phyloP scores from a whole-genome alignment of 306 rosid genomes.

The Alnus rubra region DNA sequence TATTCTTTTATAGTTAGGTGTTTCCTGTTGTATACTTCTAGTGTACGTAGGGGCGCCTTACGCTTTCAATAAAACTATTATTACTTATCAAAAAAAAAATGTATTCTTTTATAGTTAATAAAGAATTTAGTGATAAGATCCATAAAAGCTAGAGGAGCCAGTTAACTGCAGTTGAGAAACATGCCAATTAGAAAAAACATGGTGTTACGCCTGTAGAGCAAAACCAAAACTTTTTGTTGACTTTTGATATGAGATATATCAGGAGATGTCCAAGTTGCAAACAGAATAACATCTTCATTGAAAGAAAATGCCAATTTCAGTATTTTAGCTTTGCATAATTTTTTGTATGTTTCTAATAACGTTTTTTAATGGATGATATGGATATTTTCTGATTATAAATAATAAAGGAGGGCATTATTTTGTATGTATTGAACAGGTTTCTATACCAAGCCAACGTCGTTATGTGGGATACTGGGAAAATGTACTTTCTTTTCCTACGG shows the following conservation, averaged over 20 bases:
- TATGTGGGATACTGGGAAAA: constrained; percentile 71
- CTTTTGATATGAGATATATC: background rate
- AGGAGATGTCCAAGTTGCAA: constrained; percentile 3
- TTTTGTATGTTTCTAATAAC: background rate
- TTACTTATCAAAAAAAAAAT: too few species aligned
- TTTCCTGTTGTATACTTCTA: too few species aligned
- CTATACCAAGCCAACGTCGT: constrained; percentile 97
- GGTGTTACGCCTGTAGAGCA: background rate
- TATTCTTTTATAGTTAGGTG: background rate
- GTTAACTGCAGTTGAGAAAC: background rate
- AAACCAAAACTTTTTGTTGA: background rate
- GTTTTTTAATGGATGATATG: background rate
- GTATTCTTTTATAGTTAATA: background rate
- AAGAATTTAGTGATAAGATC: background rate
- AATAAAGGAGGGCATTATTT: background rate
- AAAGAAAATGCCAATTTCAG: background rate
- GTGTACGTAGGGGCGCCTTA: too few species aligned
- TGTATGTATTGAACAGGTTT: constrained; percentile 60
- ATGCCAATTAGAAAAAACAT: background rate
- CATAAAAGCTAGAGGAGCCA: background rate
- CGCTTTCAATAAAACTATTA: too few species aligned
- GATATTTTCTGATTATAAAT: background rate
- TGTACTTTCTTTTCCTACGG: constrained; percentile 52
- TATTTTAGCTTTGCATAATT: background rate
- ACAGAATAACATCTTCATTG: background rate